Evolutionary conservation across 148 eudicot genomes (phyloP), one percentile per base, ranked within the genome.

Genomic region (Spergularia bocconei): DNA sequence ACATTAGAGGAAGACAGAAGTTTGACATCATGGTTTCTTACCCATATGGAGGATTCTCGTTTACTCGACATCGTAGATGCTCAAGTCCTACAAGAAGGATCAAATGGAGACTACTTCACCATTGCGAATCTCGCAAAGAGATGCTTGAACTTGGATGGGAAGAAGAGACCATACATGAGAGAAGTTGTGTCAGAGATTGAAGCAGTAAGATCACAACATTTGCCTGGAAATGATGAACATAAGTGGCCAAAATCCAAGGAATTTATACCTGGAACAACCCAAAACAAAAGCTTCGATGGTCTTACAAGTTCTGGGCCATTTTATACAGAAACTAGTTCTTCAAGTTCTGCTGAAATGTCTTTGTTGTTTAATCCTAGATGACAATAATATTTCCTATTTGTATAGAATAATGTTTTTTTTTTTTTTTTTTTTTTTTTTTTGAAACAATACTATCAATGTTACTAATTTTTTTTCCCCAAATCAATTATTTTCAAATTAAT

Each of bases 111-210:
- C 33, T 70, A 77, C 25, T 47, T 69, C 11, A 25, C 52, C 3
- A 70, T 82, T 61, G 85, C 85, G 0, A 62, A 67, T n/a, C 83
- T 85, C 21, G 85, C 83, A 29, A 70, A 3, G 58, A 55, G 63
- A 48, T 85, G 87, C 50, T 58, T 85, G 61, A 52, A 70, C n/a
- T 66, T 70, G 69, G 73, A 79, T 15, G 83, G 83, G 4, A 77
- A 79, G 36, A 63, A 67, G 57, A 77, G 87, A 71, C 85, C 87
- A 10, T 74, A 78, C 23, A 85, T 85, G 87, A 80, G 79, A 58
- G 79, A 79, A 74, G 87, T 79, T 12, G 38, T 57, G 10, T 39
- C 13, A 6, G 78, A 70, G 48, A 71, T 82, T 13, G 87, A 85
- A 47, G 71, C 20, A 0, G 75, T 84, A 8, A 72, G 53, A 53